Base-by-base conservation (phyloP, 192 early-diverging fungal species). In the Coemansia sp. region DNA sequence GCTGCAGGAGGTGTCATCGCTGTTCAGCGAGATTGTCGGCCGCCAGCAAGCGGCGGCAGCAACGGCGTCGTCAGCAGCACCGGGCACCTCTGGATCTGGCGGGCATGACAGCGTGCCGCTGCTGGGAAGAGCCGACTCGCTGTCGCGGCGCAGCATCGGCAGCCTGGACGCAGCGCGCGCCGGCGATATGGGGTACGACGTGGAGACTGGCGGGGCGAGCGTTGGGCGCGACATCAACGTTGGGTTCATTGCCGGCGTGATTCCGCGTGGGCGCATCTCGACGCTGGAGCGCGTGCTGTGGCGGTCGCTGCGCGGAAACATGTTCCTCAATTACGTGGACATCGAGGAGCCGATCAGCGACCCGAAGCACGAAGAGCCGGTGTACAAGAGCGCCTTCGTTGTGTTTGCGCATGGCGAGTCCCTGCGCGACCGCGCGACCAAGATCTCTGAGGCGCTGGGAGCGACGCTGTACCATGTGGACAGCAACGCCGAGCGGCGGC, bases 331-430 rank as follows among this genome's bases (percentile, higher is more conserved):
- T 75, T 85, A 90, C 47, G 92, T 93, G 4, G 96, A 97, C 65
- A 97, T 99, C 65, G 94, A 93, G 40, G 97, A 98, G 69, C 85
- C 88, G 6, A 93, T 99, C 65, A 79, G 85, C 41, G 97, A 99
- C 65, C 96, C 96, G 9, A 86, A 83, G 50, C 90, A 87, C 1
- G 96, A 98, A 65, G 88, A 91, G 63, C 66, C 84, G 9, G 88
- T 97, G 5, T 87, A 94, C 62, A 99, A 99, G 85, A 96, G 92
- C 67, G 97, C 97, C 6, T 98, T 99, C 69, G 89, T 95, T 56
- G 92, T 99, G 61, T 99, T 99, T 87, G 94, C 96, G 9, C 97
- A 99, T 64, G 97, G 97, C 53, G 79, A 84, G 55, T 91, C 95
- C 69, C 84, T 98, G 64, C 78, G 97, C 31, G 84, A 83, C 67